Evolutionary conservation across 1,284 basidiomycete genomes (phyloP), one percentile per base, ranked within the genome.

Genomic region (Apiotrichum gracile): DNA sequence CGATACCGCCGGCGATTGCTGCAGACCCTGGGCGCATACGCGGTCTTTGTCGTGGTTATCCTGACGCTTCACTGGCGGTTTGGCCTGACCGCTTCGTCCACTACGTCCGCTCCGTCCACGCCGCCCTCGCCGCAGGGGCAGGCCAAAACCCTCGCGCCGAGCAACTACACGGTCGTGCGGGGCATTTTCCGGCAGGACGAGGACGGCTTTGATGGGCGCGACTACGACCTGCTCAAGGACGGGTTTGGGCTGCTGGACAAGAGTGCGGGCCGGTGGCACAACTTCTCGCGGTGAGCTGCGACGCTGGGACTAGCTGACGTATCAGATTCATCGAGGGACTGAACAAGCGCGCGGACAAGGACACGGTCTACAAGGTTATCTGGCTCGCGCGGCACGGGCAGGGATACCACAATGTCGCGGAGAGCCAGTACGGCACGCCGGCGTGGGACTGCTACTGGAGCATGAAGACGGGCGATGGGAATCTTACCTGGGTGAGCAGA

Each of bases 361-460:
- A 58, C 19, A 73, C 69, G 19, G 50, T 55, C 9, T 72, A 72
- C 63, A 74, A 72, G 58, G 60, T 76, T 14, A 44, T 76, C 31
- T 76, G 58, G 57, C 46, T 73, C n/a, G 72, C 69, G 16, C 56
- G 75, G 31, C 75, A 76, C 44, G 74, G 74, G 1, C 57, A 76
- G 61, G 75, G 74, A 0, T 70, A 58, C 35, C 72, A 60, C 48
- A 61, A 61, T 40, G 43, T 58, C 33, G 74, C 68, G 0, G 70
- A 76, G 58, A 37, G 42, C 2, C 52, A 52, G 22, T 75, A 75
- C 44, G 74, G 73, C 4, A 67, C 65, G 2, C 50, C 54, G 4
- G 66, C 61, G 12, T 75, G 73, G 75, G 58, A 76, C 60, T 64
- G 59, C 51, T 54, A 63, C 52, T 68, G 62, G 60, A 61, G 54